These are phyloP conservation scores for Hypoxylon lienhwacheense DNA, from an alignment of 495 filamentous ascomycete genomes.

Conservation along the genomic window DNA sequence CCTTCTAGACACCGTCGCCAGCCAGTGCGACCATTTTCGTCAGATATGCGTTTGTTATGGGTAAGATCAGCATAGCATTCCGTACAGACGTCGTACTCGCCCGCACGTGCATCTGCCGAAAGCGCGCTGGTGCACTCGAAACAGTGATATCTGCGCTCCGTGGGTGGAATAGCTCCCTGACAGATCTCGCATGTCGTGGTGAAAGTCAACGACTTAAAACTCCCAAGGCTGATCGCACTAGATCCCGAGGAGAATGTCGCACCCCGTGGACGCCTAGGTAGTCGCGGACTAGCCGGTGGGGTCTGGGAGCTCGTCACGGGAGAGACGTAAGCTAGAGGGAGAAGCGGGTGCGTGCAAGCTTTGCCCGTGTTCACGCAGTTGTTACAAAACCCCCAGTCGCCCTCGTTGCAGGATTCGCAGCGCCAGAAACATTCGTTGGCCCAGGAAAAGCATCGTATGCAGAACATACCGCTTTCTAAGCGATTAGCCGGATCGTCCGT, in stretches of 20 bases:
- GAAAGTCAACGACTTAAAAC: conserved; percentile 61
- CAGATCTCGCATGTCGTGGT: conserved; percentile 76
- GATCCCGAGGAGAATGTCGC: conserved; percentile 45
- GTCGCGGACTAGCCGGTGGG: conserved; percentile 31
- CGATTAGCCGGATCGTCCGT: conserved; percentile 65
- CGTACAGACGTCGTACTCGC: conserved; percentile 83
- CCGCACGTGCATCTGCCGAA: conserved; percentile 57
- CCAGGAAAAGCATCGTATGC: conserved; percentile 68
- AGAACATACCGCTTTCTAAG: conserved; percentile 81
- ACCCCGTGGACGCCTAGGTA: conserved; percentile 33
- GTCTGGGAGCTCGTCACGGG: conserved; percentile 16
- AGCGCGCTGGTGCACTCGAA: conserved; percentile 43
- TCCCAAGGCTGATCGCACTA: conserved; percentile 39
- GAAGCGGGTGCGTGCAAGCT: conserved; percentile 74
- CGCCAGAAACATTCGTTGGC: conserved; percentile 82
- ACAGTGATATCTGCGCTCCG: conserved; percentile 74
- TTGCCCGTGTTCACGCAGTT: conserved; percentile 74
- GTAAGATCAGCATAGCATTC: conserved; percentile 72
- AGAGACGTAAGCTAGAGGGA: conserved; percentile 59
- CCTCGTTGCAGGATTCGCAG: conserved; percentile 80
- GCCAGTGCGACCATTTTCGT: conserved; percentile 73
- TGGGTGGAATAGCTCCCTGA: conserved; percentile 66
- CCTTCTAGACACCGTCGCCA: conserved; percentile 78
- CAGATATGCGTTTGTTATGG: conserved; percentile 59
- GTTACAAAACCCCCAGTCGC: conserved; percentile 90